A percentile compares a stretch with the other conserved stretches of the same genome.
These are phyloP conservation scores for Davidsoniella australis DNA, from an alignment of 2,329 filamentous ascomycete species.

Conservation along the genomic window DNA sequence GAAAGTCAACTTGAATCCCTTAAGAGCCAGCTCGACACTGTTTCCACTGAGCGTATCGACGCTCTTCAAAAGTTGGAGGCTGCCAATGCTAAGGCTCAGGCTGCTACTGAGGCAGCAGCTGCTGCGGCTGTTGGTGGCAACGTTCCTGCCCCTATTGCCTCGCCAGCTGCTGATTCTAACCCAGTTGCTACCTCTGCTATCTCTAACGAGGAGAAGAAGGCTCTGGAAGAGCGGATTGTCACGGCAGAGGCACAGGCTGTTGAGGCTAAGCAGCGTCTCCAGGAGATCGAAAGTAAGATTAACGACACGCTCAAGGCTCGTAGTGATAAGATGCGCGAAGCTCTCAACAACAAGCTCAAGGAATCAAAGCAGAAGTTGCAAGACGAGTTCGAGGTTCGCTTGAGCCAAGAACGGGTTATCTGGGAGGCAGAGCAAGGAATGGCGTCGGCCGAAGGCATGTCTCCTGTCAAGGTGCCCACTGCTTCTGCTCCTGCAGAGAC, in stretches of 20 bases:
- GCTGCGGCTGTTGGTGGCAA: conserved; percentile 20
- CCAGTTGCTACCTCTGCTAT: conserved; percentile 19
- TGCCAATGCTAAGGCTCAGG: conserved; percentile 46
- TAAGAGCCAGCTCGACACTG: conserved; percentile 45
- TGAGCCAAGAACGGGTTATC: conserved; percentile 47
- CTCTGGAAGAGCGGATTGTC: conserved; percentile 44
- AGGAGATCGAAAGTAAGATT: conserved; percentile 46
- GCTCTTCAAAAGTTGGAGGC: conserved; percentile 50
- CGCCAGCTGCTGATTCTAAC: conserved; percentile 14
- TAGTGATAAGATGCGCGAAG: conserved; percentile 51
- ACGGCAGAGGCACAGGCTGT: conserved; percentile 42
- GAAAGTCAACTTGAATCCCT: conserved; percentile 7
- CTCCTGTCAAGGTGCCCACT: conserved; percentile 15
- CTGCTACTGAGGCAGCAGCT: conserved; percentile 39
- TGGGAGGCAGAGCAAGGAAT: conserved; percentile 36
- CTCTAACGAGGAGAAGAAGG: conserved; percentile 41
- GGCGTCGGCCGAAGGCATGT: conserved; percentile 13
- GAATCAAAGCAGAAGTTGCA: conserved; percentile 41
- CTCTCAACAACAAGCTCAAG: conserved; percentile 51
- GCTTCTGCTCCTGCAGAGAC: conserved; percentile 18
- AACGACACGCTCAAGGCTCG: conserved; percentile 44
- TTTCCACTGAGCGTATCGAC: conserved; percentile 49
- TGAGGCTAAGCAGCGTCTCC: conserved; percentile 46
- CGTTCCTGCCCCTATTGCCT: conserved; percentile 10
- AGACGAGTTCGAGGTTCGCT: conserved; percentile 29